phyloP scores from a whole-genome alignment of 1,284 basidiomycete species.

The Xerocomus nothofagi region DNA sequence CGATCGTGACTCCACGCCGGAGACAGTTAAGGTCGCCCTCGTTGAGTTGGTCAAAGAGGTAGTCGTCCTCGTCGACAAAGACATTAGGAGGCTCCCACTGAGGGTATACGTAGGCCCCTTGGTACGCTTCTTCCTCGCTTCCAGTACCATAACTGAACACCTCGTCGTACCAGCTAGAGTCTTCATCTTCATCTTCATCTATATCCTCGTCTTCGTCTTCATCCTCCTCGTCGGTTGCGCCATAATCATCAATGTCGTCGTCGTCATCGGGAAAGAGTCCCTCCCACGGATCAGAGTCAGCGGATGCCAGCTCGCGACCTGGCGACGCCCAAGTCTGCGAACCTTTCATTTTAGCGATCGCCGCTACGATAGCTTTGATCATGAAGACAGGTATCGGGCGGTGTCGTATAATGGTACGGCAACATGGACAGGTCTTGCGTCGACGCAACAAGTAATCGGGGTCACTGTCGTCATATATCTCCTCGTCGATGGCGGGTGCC shows the following conservation, averaged over 20 bases:
- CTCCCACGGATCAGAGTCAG: slow-evolving; percentile 60
- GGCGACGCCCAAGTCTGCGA: slow-evolving; percentile 17
- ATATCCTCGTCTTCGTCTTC: slow-evolving; percentile 32
- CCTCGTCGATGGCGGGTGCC: slow-evolving; percentile 55
- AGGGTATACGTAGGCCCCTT: slow-evolving; percentile 42
- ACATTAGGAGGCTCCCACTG: slow-evolving; percentile 59
- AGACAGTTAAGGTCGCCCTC: slow-evolving; percentile 48
- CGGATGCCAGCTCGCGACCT: slow-evolving; percentile 29
- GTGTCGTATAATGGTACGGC: slow-evolving; percentile 53
- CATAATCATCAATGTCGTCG: slow-evolving; percentile 43
- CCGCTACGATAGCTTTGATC: slow-evolving; percentile 56
- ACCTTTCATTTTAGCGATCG: slow-evolving; percentile 43
- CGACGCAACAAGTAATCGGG: slow-evolving; percentile 53
- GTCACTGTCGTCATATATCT: slow-evolving; percentile 53
- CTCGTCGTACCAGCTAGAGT: slow-evolving; percentile 36
- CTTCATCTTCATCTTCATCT: slow-evolving; percentile 34
- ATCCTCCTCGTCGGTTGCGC: slow-evolving; percentile 36
- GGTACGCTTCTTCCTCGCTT: slow-evolving; percentile 39
- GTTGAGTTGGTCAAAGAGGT: slow-evolving; percentile 38
- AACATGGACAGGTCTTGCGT: slow-evolving; percentile 70
- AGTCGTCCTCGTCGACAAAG: slow-evolving; percentile 38
- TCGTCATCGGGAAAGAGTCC: slow-evolving; percentile 58
- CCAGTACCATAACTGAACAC: slow-evolving; percentile 38
- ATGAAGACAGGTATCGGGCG: slow-evolving; percentile 68
- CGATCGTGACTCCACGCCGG: slow-evolving; percentile 57